phyloP scores from a whole-genome alignment of 2,329 filamentous ascomycete species.

The Chalara sp. region DNA sequence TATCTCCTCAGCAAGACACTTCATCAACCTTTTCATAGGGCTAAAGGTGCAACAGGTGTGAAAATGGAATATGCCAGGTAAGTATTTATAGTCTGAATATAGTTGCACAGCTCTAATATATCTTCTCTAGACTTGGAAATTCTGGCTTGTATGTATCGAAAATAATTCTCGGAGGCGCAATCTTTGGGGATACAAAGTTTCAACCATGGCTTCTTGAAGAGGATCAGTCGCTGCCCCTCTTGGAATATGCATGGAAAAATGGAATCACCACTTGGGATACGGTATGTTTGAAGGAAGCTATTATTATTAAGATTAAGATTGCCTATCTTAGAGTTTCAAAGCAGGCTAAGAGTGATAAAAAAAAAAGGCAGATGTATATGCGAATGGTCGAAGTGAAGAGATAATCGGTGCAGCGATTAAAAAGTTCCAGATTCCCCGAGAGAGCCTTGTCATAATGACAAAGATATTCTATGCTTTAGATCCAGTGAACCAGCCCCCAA shows the following conservation, averaged over 20 bases:
- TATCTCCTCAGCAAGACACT: too few species aligned
- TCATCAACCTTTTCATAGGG: too few species aligned
- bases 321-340: too few species aligned
- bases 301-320: too few species aligned
- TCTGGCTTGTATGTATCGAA: slow-evolving; percentile 46
- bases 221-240: slow-evolving; percentile 39
- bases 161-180: slow-evolving; percentile 45
- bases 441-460: slow-evolving; percentile 55
- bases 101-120: too few species aligned
- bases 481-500: slow-evolving; percentile 10
- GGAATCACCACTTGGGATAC: slow-evolving; percentile 49
- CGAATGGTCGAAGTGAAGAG: slow-evolving; percentile 48
- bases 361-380: slow-evolving; percentile 36
- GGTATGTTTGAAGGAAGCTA: too few species aligned
- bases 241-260: slow-evolving; percentile 42
- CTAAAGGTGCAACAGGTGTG: too few species aligned
- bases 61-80: too few species aligned
- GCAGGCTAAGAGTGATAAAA: too few species aligned
- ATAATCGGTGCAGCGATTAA: slow-evolving; percentile 60
- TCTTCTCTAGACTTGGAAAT: slow-evolving; percentile 26
- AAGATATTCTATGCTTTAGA: slow-evolving; percentile 49
- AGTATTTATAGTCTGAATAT: too few species aligned
- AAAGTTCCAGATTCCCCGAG: slow-evolving; percentile 55
- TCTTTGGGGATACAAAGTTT: slow-evolving; percentile 38
- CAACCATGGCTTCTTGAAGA: slow-evolving; percentile 40